phyloP scores from a whole-genome alignment of 2,329 filamentous ascomycete genomes.

The Epichloe sibirici region DNA sequence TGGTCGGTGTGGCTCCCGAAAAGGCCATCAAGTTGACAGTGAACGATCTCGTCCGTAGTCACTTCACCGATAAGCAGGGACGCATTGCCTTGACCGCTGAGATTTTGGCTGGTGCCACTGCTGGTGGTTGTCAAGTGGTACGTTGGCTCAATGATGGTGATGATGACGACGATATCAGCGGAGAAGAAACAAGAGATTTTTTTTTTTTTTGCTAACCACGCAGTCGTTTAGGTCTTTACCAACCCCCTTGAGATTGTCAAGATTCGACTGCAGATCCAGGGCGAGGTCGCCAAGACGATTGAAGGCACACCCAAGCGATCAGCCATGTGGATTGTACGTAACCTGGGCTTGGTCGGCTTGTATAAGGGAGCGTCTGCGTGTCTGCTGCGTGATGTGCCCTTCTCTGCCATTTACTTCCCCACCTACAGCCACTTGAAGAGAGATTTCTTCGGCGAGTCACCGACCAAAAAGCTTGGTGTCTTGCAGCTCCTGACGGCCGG shows the following conservation, averaged over 20 bases:
- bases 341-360: constrained; percentile 83
- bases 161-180: background rate
- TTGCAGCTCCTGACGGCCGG: constrained; percentile 86
- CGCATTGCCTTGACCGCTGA: constrained; percentile 61
- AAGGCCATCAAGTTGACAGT: constrained; percentile 99
- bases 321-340: constrained; percentile 94
- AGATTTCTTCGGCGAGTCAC: constrained; percentile 84
- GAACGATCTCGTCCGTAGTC: constrained; percentile 78
- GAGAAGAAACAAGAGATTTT: too few relatives aligned
- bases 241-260: constrained; percentile 99
- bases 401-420: constrained; percentile 98
- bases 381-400: constrained; percentile 88
- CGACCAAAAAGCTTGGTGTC: constrained; percentile 77
- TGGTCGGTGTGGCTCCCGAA: constrained; percentile 95
- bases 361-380: constrained; percentile 97
- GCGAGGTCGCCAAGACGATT: constrained; percentile 80
- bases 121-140: constrained; percentile 93
- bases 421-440: constrained; percentile 90
- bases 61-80: constrained; percentile 64
- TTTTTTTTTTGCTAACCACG: background rate
- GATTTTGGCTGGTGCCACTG: constrained; percentile 75
- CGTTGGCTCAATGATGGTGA: constrained; percentile 25
- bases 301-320: constrained; percentile 77
- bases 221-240: constrained; percentile 62
- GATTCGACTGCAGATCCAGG: constrained; percentile 94